These are phyloP conservation scores for Naegleria gruberi DNA, from an alignment of 208 protist species.

Conservation along the genomic window DNA sequence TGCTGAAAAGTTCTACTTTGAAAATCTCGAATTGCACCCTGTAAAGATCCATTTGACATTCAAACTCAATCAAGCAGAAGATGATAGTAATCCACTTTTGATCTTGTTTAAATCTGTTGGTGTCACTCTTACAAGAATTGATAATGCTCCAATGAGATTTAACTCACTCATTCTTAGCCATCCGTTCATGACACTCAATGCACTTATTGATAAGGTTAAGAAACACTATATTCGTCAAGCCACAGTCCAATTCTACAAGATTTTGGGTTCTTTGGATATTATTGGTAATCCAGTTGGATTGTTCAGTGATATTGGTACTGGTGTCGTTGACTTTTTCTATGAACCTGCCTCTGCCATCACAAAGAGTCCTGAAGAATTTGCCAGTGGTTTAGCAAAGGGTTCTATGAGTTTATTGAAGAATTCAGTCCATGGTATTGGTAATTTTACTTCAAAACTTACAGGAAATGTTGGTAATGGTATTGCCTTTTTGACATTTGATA, in stretches of 20 bases:
- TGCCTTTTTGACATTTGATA: constrained; percentile 33
- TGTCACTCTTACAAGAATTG: background rate
- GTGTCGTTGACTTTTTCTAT: constrained; percentile 33
- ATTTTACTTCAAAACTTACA: constrained; percentile 30
- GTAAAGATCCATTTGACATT: background rate
- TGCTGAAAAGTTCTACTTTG: constrained; percentile 5
- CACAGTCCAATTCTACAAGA: background rate
- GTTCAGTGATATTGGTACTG: constrained; percentile 23
- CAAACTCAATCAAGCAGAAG: background rate
- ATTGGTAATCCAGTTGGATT: constrained; percentile 33
- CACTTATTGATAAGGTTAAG: background rate
- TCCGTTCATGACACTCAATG: background rate
- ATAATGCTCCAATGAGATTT: background rate
- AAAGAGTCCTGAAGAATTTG: background rate
- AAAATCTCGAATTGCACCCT: background rate
- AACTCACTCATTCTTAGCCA: background rate
- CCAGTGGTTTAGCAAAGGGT: background rate
- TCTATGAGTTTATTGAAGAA: background rate
- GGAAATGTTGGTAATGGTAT: constrained; percentile 29
- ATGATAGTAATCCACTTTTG: background rate
- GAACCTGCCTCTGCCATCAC: constrained; percentile 30
- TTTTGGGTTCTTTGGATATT: background rate
- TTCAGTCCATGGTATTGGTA: constrained; percentile 28
- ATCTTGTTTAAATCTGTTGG: background rate
- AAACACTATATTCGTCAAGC: background rate